These are phyloP conservation scores for Clonostachys byssicola DNA, from an alignment of 2,329 filamentous ascomycete genomes.

Conservation along the genomic window DNA sequence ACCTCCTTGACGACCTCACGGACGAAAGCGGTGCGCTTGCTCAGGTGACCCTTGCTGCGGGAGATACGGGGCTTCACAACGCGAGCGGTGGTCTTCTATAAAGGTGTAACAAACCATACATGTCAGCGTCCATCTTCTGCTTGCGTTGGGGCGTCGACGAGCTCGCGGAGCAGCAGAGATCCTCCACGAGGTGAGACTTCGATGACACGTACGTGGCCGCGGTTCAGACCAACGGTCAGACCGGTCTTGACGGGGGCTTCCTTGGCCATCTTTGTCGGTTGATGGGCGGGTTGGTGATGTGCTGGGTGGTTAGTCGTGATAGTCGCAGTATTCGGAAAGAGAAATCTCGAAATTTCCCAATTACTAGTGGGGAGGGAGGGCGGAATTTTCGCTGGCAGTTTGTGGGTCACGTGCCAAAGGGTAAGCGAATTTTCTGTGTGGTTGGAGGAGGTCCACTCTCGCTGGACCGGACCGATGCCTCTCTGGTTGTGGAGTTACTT, in stretches of 20 bases:
- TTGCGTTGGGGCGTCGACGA: slow-evolving; percentile 13
- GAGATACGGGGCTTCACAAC: slow-evolving; percentile 75
- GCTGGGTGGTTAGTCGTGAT: slow-evolving; percentile 21
- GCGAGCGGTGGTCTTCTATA: slow-evolving; percentile 79
- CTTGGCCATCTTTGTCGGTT: slow-evolving; percentile 50
- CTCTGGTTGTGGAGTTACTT: no score
- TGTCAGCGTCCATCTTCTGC: slow-evolving; percentile 63
- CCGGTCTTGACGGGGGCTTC: slow-evolving; percentile 54
- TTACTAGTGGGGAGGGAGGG: background rate
- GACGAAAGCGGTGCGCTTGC: slow-evolving; percentile 96
- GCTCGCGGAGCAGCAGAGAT: slow-evolving; percentile 48
- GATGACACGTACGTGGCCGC: slow-evolving; percentile 56
- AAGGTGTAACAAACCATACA: slow-evolving; percentile 29
- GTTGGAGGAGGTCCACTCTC: no score
- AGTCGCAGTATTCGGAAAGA: slow-evolving; percentile 6
- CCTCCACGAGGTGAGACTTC: slow-evolving; percentile 71
- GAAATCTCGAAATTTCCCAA: background rate
- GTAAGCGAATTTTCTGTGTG: background rate
- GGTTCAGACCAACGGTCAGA: slow-evolving; percentile 59
- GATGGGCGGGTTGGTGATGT: slow-evolving; percentile 16
- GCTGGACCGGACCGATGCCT: no score
- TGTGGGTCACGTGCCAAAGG: slow-evolving; percentile 5
- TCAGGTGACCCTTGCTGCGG: slow-evolving; percentile 90
- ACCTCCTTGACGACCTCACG: slow-evolving; percentile 98
- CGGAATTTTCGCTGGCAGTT: slow-evolving; percentile 1